Conservation (phyloP, 2,329 filamentous ascomycete species). For the Calonectria hongkongensis region DNA sequence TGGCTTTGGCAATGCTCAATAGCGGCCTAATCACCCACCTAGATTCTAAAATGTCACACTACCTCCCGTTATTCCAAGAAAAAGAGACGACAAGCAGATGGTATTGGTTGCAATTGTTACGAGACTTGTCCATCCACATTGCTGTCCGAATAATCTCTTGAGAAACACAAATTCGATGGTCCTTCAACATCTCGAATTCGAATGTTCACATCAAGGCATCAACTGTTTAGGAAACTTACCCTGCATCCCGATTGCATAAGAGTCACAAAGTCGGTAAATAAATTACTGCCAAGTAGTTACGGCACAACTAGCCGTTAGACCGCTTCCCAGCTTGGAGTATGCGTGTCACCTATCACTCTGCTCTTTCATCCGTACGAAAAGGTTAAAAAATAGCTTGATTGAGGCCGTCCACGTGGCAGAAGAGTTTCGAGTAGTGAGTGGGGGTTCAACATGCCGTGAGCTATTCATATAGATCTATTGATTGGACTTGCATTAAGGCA, state of each 20-base stretch:
- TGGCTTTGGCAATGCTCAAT: background rate
- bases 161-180: background rate
- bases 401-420: background rate
- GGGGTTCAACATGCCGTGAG: background rate
- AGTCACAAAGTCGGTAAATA: background rate
- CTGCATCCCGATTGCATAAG: background rate
- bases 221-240: no score
- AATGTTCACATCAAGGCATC: no score
- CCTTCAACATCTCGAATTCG: no score
- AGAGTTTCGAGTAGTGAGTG: background rate
- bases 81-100: background rate
- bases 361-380: background rate
- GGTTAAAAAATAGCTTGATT: background rate
- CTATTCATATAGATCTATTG: background rate
- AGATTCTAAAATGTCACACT: background rate
- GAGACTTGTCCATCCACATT: background rate
- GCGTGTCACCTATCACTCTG: background rate
- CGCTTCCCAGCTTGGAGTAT: background rate
- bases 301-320: background rate
- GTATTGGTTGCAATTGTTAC: no score
- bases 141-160: background rate
- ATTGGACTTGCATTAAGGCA: background rate
- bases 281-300: no score
- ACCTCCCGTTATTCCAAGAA: background rate
- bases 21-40: background rate